phyloP scores from a whole-genome alignment of 2,329 filamentous ascomycete species.

The Didymella keratinophila region DNA sequence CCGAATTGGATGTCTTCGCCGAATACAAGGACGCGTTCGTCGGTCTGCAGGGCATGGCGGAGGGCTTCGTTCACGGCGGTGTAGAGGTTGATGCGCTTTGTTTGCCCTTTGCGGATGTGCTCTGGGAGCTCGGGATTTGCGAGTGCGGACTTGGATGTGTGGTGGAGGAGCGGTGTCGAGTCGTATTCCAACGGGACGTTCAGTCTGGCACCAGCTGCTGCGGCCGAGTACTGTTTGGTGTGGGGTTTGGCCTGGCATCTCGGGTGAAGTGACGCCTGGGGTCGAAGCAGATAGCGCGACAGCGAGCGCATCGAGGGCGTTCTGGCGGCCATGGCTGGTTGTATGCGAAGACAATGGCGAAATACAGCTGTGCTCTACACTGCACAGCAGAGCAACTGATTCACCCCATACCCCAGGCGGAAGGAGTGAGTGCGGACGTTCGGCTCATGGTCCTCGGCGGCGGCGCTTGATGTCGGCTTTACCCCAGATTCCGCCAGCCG shows the following conservation, averaged over 20 bases:
- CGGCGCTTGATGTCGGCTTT: slow-evolving; percentile 19
- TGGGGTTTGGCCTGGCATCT: slow-evolving; percentile 33
- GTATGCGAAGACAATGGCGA: neutral
- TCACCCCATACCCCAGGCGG: slow-evolving; percentile 17
- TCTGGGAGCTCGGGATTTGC: slow-evolving; percentile 74
- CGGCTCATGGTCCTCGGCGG: slow-evolving; percentile 12
- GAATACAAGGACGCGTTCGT: slow-evolving; percentile 88
- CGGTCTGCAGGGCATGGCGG: slow-evolving; percentile 78
- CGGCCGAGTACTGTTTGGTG: slow-evolving; percentile 57
- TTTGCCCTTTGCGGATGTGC: slow-evolving; percentile 70
- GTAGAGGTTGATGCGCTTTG: slow-evolving; percentile 91
- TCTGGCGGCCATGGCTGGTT: slow-evolving; percentile 37
- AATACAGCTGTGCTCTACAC: neutral
- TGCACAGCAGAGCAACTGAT: slow-evolving; percentile 6
- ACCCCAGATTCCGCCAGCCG: slow-evolving; percentile 13
- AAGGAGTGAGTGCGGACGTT: slow-evolving; percentile 21
- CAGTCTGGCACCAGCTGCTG: slow-evolving; percentile 65
- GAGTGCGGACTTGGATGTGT: slow-evolving; percentile 76
- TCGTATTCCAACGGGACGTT: slow-evolving; percentile 90
- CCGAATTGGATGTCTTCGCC: slow-evolving; percentile 98
- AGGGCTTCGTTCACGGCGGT: slow-evolving; percentile 93
- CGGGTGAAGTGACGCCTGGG: slow-evolving; percentile 36
- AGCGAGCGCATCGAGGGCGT: slow-evolving; percentile 43
- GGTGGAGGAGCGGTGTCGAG: slow-evolving; percentile 80
- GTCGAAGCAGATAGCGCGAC: slow-evolving; percentile 41